Percentiles rank a stretch among this genome's conserved stretches.
These are phyloP conservation scores for Boletellus sp. DNA, from an alignment of 768 basidiomycete species.

Conservation along the genomic window DNA sequence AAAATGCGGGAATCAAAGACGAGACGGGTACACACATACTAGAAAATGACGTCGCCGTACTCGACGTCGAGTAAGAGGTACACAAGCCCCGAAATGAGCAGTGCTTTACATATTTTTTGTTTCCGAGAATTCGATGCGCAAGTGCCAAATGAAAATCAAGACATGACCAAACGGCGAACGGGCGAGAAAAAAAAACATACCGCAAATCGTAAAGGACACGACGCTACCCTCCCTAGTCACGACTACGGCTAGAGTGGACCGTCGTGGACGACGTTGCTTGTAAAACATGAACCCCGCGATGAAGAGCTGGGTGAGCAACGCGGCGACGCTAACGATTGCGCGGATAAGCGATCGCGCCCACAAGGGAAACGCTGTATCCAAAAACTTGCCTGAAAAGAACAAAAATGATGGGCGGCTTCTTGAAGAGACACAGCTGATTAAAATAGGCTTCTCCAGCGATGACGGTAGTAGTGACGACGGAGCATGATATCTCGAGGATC, in stretches of 20 bases:
- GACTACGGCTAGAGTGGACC: background rate
- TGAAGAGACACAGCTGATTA: constrained; percentile 7
- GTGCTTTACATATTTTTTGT: background rate
- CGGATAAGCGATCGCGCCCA: background rate
- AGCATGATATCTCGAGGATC: background rate
- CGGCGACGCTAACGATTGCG: background rate
- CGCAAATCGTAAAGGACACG: background rate
- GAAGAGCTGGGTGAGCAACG: background rate
- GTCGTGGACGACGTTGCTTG: background rate
- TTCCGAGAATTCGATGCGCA: too few species aligned
- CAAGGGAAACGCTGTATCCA: background rate
- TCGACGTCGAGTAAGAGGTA: constrained; percentile 5
- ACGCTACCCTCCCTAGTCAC: constrained; percentile 4
- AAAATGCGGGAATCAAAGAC: background rate
- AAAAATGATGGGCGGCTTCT: background rate
- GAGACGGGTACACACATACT: constrained; percentile 1
- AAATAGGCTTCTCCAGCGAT: background rate
- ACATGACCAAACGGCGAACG: background rate
- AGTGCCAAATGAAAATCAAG: too few species aligned
- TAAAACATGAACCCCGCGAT: constrained; percentile 4
- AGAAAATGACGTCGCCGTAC: constrained; percentile 9
- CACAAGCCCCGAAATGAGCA: constrained; percentile 1
- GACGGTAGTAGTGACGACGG: background rate
- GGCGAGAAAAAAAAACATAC: background rate
- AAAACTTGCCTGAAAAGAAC: constrained; percentile 8